Conservation (phyloP, 2,329 filamentous ascomycete species). For the Fusarium hostae region DNA sequence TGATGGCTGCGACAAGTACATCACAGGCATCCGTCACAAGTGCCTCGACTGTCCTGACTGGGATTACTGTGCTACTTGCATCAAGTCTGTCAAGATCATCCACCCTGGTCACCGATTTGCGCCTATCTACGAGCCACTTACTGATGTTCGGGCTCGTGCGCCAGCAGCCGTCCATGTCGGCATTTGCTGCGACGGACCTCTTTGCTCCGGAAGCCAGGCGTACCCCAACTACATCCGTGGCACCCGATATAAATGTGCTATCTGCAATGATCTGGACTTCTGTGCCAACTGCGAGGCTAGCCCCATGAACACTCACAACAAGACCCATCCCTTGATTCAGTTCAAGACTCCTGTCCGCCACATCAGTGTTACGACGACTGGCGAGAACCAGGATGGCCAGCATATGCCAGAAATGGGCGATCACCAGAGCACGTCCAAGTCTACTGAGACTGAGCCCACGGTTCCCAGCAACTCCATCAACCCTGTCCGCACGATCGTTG, state of each 20-base stretch:
- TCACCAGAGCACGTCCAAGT: constrained; percentile 54
- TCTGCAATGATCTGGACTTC: constrained; percentile 95
- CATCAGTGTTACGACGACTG: constrained; percentile 85
- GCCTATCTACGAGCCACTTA: constrained; percentile 80
- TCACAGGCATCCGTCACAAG: constrained; percentile 92
- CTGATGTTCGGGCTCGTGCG: constrained; percentile 32
- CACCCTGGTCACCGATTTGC: constrained; percentile 91
- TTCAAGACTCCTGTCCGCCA: constrained; percentile 93
- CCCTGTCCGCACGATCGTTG: constrained; percentile 76
- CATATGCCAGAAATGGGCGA: constrained; percentile 80
- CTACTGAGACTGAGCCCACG: constrained; percentile 58
- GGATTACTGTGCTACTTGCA: constrained; percentile 89
- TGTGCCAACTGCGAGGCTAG: constrained; percentile 93
- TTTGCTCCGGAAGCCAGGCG: constrained; percentile 72
- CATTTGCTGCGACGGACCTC: constrained; percentile 93
- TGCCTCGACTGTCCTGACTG: constrained; percentile 97
- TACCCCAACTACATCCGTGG: constrained; percentile 81
- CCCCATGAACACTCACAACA: constrained; percentile 87
- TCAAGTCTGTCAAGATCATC: constrained; percentile 71
- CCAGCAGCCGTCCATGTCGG: constrained; percentile 73
- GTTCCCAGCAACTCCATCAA: constrained; percentile 60
- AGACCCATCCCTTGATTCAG: constrained; percentile 96
- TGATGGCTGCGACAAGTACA: constrained; percentile 91
- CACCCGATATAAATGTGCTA: constrained; percentile 94
- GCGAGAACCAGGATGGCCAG: constrained; percentile 77